Evolutionary conservation across 2,329 filamentous ascomycete species (phyloP).

Genomic region (Penicillium sp.): DNA sequence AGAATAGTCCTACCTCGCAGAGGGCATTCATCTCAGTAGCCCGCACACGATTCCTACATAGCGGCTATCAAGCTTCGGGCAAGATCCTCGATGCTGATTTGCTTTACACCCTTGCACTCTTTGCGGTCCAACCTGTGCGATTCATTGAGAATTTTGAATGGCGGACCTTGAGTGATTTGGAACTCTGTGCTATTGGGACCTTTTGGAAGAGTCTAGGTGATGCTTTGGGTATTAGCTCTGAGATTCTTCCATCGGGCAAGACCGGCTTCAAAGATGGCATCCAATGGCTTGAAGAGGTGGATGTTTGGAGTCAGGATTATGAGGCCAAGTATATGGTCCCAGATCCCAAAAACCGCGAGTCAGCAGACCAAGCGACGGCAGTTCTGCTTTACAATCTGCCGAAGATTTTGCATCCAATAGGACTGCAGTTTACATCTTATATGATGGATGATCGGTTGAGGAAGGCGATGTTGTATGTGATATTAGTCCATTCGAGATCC

Average conservation of each 20-base stretch:
- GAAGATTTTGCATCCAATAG: not conserved
- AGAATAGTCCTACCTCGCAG: too few species aligned
- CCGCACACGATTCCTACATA: slow-evolving; percentile 62
- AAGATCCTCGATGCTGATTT: slow-evolving; percentile 60
- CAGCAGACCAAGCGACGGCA: not conserved
- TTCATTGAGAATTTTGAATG: slow-evolving; percentile 67
- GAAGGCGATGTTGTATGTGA: slow-evolving; percentile 5
- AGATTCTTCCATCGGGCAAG: slow-evolving; percentile 19
- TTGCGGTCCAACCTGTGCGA: slow-evolving; percentile 60
- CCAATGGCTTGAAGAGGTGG: slow-evolving; percentile 19
- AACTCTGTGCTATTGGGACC: slow-evolving; percentile 62
- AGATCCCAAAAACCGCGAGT: not conserved
- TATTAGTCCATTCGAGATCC: too few species aligned
- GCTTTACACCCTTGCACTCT: slow-evolving; percentile 61
- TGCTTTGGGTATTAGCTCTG: slow-evolving; percentile 60
- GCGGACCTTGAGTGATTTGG: slow-evolving; percentile 63
- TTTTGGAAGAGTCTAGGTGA: slow-evolving; percentile 65
- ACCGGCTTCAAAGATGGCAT: slow-evolving; percentile 27
- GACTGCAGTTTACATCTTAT: not conserved
- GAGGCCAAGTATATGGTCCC: slow-evolving; percentile 3
- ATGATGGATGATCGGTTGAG: slow-evolving; percentile 1
- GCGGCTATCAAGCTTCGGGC: slow-evolving; percentile 52
- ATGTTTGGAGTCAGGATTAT: not conserved
- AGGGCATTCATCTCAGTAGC: slow-evolving; percentile 26
- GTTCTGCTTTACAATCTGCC: not conserved